phyloP scores from a whole-genome alignment of 2,329 filamentous ascomycete species.

The Sporothrix sp. region DNA sequence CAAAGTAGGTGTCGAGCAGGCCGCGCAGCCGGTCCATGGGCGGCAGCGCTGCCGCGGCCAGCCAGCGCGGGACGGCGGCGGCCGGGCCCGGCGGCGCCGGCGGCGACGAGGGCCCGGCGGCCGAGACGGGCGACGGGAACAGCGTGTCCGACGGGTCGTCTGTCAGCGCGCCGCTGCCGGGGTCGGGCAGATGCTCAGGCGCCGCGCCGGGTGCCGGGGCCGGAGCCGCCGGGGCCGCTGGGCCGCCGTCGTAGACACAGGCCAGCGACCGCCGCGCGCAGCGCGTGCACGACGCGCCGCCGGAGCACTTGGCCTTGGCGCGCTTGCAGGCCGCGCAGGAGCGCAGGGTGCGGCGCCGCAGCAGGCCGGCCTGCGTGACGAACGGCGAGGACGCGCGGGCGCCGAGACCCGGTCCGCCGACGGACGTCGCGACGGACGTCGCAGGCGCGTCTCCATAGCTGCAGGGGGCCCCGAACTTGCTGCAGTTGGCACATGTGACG shows the following conservation, averaged over 20 bases:
- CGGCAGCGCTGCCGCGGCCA: conserved; percentile 1
- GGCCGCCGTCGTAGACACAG: conserved; percentile 8
- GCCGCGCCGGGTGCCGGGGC: not conserved
- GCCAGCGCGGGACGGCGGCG: not conserved
- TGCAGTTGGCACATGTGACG: conserved; percentile 10
- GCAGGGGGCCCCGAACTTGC: conserved; percentile 12
- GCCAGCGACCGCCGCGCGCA: conserved; percentile 2
- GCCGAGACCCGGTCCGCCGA: conserved; percentile 7
- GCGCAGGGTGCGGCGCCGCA: conserved; percentile 16
- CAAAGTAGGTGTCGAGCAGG: conserved; percentile 19
- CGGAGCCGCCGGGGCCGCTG: not conserved
- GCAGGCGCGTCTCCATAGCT: conserved; percentile 8
- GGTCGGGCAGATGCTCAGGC: not conserved
- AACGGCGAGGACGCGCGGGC: not conserved
- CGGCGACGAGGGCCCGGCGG: not conserved
- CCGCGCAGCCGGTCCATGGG: conserved; percentile 4
- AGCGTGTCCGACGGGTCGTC: not conserved
- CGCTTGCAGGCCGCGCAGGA: conserved; percentile 51
- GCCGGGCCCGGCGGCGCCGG: not conserved
- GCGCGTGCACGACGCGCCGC: conserved; percentile 19
- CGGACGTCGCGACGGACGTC: conserved; percentile 8
- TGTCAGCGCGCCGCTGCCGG: not conserved
- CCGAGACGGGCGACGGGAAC: not conserved
- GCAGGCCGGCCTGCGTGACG: conserved; percentile 10
- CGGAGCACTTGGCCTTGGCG: conserved; percentile 42